Conservation (phyloP, 768 basidiomycete genomes). For the Coprinellus aureogranulatus region DNA sequence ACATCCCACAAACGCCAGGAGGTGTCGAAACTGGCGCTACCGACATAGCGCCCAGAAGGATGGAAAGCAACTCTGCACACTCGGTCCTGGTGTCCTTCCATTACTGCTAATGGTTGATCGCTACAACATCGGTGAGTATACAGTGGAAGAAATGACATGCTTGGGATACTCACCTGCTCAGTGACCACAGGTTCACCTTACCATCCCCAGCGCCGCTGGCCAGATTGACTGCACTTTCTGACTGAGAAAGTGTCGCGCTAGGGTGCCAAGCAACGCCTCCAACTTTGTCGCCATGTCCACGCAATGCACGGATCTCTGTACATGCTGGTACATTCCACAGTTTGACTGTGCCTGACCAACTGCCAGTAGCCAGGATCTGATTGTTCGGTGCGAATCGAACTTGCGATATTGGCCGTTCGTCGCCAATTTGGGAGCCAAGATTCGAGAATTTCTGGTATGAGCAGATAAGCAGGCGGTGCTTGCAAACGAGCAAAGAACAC, state of each 20-base stretch:
- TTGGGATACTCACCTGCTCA: slow-evolving; percentile 84
- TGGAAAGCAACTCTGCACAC: slow-evolving; percentile 96
- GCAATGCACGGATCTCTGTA: slow-evolving; percentile 69
- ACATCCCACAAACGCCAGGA: slow-evolving; percentile 99
- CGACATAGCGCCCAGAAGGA: slow-evolving; percentile 90
- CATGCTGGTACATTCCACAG: slow-evolving; percentile 95
- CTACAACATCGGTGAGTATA: slow-evolving; percentile 35
- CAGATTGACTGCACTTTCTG: slow-evolving; percentile 69
- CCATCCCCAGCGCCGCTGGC: slow-evolving; percentile 90
- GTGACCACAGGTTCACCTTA: slow-evolving; percentile 83
- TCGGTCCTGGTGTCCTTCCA: slow-evolving; percentile 87
- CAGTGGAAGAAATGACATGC: slow-evolving; percentile 15
- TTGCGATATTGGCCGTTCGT: slow-evolving; percentile 90
- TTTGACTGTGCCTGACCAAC: slow-evolving; percentile 95
- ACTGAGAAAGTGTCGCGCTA: slow-evolving; percentile 73
- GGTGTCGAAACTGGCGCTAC: slow-evolving; percentile 94
- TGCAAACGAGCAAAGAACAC: background rate
- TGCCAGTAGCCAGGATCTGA: slow-evolving; percentile 83
- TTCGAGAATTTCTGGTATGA: slow-evolving; percentile 80
- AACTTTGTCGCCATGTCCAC: slow-evolving; percentile 86
- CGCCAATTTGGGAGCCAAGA: slow-evolving; percentile 96
- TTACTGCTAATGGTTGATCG: slow-evolving; percentile 78
- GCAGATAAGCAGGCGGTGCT: too few species aligned
- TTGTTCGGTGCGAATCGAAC: slow-evolving; percentile 95
- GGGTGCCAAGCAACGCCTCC: slow-evolving; percentile 99